These are phyloP conservation scores for Xylaria sp. DNA, from an alignment of 2,329 filamentous ascomycete species.

Conservation along the genomic window DNA sequence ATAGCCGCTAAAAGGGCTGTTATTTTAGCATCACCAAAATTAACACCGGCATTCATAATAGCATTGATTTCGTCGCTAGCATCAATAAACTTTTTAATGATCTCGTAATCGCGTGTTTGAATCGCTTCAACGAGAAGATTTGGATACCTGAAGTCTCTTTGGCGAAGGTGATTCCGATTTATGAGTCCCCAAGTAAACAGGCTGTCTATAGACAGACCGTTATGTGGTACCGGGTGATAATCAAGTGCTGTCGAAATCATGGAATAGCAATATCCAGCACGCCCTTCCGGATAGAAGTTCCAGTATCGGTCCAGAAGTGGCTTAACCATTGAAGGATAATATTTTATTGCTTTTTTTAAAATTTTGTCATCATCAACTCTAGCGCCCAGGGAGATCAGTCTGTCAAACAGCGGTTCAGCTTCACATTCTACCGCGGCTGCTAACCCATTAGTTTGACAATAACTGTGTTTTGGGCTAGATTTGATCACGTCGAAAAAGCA, in stretches of 20 bases:
- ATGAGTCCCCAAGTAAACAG: background rate
- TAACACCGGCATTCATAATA: background rate
- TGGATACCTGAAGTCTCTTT: background rate
- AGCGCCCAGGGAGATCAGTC: background rate
- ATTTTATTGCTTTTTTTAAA: fast-evolving
- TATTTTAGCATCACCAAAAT: no score
- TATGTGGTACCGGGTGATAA: fast-evolving
- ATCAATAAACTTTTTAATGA: slow-evolving; percentile 10
- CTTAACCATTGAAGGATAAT: background rate
- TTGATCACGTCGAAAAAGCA: background rate
- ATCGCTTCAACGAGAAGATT: background rate
- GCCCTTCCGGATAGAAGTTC: slow-evolving; percentile 1
- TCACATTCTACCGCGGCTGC: background rate
- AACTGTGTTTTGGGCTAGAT: background rate
- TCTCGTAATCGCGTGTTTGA: background rate
- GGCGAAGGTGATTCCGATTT: background rate
- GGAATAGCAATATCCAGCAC: background rate
- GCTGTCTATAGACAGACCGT: background rate
- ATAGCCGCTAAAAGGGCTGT: slow-evolving; percentile 1
- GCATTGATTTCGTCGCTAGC: slow-evolving; percentile 1
- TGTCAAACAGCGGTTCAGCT: background rate
- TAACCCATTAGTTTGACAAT: background rate
- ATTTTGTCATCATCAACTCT: background rate
- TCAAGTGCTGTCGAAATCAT: background rate
- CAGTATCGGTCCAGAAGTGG: slow-evolving; percentile 13